These are phyloP conservation scores for Euphorbia corollata DNA, from an alignment of 441 rosid species.

Conservation along the genomic window DNA sequence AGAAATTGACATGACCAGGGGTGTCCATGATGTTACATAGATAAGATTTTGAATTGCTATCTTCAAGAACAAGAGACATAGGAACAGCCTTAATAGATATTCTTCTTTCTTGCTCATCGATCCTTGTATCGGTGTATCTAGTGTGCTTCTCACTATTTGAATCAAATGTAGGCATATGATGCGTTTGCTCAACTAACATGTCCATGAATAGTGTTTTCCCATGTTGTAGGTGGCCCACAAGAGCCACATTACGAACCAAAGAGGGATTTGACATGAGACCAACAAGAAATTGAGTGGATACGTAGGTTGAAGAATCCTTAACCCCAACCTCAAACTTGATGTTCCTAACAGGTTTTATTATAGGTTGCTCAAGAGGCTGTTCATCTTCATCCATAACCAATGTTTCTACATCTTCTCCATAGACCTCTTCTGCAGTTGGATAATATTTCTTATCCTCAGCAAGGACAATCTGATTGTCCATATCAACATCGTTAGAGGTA, in stretches of 20 bases:
- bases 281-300: conserved; percentile 79
- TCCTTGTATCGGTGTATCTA: conserved; percentile 81
- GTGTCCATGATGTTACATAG: conserved; percentile 90
- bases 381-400: conserved; percentile 96
- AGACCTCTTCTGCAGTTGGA: conserved; percentile 95
- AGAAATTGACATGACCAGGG: conserved; percentile 92
- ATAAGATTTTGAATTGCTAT: conserved; percentile 80
- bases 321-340: conserved; percentile 84
- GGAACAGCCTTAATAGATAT: conserved; percentile 91
- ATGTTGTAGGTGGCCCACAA: conserved; percentile 84
- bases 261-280: conserved; percentile 89
- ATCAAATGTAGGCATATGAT: conserved; percentile 80
- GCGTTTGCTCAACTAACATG: conserved; percentile 96
- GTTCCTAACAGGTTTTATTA: conserved; percentile 69
- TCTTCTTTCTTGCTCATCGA: conserved; percentile 93
- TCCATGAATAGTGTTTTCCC: conserved; percentile 94
- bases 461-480: conserved; percentile 87
- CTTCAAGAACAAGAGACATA: conserved; percentile 92
- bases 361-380: conserved; percentile 80
- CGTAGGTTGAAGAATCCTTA: conserved; percentile 81
- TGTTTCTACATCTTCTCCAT: conserved; percentile 90
- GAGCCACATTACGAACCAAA: conserved; percentile 86
- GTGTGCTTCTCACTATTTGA: conserved; percentile 75
- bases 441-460: conserved; percentile 94
- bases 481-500: conserved; percentile 59